Conservation (phyloP, 768 basidiomycete genomes). For the Hypholoma fasciculare region DNA sequence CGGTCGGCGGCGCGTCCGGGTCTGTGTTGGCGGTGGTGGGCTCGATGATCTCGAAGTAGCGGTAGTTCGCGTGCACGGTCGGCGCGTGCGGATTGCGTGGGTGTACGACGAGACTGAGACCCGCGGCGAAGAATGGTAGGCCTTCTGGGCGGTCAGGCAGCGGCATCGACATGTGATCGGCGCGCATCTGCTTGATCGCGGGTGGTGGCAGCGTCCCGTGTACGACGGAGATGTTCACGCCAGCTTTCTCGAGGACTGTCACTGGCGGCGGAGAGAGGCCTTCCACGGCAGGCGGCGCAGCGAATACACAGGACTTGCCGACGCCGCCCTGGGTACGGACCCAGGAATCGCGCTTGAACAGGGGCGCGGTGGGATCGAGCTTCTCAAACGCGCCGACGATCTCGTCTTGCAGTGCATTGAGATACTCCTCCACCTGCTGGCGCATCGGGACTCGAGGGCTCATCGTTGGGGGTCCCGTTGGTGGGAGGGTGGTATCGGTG, state of each 20-base stretch:
- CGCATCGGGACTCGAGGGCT: constrained; percentile 56
- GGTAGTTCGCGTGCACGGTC: constrained; percentile 94
- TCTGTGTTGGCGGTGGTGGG: constrained; percentile 23
- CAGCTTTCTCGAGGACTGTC: constrained; percentile 88
- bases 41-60: constrained; percentile 93
- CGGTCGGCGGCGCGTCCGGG: constrained; percentile 40
- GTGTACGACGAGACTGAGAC: constrained; percentile 91
- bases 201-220: constrained; percentile 85
- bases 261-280: constrained; percentile 16
- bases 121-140: constrained; percentile 92
- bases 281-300: constrained; percentile 41
- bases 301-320: constrained; percentile 84
- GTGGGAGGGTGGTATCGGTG: not conserved
- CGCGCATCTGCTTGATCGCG: constrained; percentile 93
- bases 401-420: constrained; percentile 71
- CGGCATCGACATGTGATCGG: constrained; percentile 81
- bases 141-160: constrained; percentile 59
- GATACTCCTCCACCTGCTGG: constrained; percentile 71
- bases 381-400: constrained; percentile 79
- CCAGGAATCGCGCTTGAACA: constrained; percentile 85
- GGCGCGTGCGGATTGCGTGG: constrained; percentile 93
- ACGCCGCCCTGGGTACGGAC: constrained; percentile 70
- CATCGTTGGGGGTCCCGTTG: constrained; percentile 15
- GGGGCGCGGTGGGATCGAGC: constrained; percentile 69
- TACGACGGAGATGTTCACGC: constrained; percentile 93